A percentile compares a stretch with the other conserved stretches of the same genome.
Conservation (phyloP, 768 basidiomycete species). For the Tricholoma saponaceum region DNA sequence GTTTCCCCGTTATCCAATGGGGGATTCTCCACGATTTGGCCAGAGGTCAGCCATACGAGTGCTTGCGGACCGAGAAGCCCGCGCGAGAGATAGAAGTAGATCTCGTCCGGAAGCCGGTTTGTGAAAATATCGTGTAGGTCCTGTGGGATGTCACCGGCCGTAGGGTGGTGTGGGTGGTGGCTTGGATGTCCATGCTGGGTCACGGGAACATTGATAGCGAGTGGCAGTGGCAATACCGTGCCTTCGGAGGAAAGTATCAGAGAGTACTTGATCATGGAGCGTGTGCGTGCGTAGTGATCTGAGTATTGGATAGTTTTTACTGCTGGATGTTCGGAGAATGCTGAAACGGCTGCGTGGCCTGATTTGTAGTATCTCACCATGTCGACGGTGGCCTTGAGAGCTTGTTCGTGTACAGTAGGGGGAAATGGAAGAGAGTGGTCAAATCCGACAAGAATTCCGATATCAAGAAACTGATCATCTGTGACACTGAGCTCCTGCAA, state of each 20-base stretch:
- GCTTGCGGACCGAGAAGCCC: conserved; percentile 87
- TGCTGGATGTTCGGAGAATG: conserved; percentile 76
- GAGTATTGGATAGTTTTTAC: conserved; percentile 76
- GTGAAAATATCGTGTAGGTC: conserved; percentile 97
- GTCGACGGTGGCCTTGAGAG: conserved; percentile 81
- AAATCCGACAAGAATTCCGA: conserved; percentile 88
- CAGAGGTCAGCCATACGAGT: conserved; percentile 91
- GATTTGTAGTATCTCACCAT: conserved; percentile 93
- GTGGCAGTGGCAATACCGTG: conserved; percentile 70
- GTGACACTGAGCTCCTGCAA: conserved; percentile 52
- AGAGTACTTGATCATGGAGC: conserved; percentile 89
- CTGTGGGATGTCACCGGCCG: conserved; percentile 81
- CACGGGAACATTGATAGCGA: conserved; percentile 54
- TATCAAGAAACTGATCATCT: conserved; percentile 93
- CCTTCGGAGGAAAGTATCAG: conserved; percentile 89
- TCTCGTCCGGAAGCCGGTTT: conserved; percentile 88
- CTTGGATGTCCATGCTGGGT: conserved; percentile 43
- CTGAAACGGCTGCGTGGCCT: conserved; percentile 74
- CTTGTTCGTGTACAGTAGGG: conserved; percentile 76
- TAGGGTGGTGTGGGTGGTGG: conserved; percentile 64
- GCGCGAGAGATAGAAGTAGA: conserved; percentile 94
- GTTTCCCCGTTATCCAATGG: conserved; percentile 96
- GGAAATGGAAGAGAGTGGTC: conserved; percentile 79
- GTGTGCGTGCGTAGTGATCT: conserved; percentile 85
- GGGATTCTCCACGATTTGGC: conserved; percentile 78